Evolutionary conservation across 2,329 filamentous ascomycete species (phyloP).

Genomic region (Alternaria atra): DNA sequence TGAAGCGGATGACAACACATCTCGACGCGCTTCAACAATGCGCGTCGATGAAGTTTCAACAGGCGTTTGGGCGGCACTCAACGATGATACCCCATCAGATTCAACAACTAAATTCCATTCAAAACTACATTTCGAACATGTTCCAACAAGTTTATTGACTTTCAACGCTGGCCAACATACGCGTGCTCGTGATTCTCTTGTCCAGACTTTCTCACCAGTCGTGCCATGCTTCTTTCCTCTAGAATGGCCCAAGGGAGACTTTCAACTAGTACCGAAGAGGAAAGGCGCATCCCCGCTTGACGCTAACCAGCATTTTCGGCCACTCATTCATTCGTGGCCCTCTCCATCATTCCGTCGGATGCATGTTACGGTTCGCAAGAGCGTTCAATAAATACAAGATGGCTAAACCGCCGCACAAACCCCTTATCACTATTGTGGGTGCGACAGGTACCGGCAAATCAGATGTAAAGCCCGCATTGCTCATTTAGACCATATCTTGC

Average conservation of each 20-base stretch:
- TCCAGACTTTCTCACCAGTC: background rate
- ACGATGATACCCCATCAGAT: constrained; percentile 49
- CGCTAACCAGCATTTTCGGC: constrained; percentile 17
- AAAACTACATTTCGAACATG: background rate
- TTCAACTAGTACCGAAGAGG: background rate
- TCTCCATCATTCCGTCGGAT: constrained; percentile 1
- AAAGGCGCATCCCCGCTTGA: constrained; percentile 2
- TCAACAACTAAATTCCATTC: background rate
- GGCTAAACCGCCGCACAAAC: constrained; percentile 49
- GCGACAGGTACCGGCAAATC: constrained; percentile 95
- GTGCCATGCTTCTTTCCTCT: background rate
- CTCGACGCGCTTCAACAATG: constrained; percentile 40
- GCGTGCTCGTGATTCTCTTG: background rate
- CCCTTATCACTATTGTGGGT: constrained; percentile 83
- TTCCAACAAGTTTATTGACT: accelerated
- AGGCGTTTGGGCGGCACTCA: constrained; percentile 43
- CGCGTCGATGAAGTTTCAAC: constrained; percentile 22
- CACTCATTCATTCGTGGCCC: background rate
- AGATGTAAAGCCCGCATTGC: constrained; percentile 65
- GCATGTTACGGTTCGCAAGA: constrained; percentile 38
- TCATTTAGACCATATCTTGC: constrained; percentile 16
- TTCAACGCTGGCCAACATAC: background rate
- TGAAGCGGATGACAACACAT: background rate
- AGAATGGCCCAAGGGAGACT: no score
- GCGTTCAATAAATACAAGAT: constrained; percentile 32